These are phyloP conservation scores for Celoporthe dispersa DNA, from an alignment of 2,329 filamentous ascomycete species.

Conservation along the genomic window DNA sequence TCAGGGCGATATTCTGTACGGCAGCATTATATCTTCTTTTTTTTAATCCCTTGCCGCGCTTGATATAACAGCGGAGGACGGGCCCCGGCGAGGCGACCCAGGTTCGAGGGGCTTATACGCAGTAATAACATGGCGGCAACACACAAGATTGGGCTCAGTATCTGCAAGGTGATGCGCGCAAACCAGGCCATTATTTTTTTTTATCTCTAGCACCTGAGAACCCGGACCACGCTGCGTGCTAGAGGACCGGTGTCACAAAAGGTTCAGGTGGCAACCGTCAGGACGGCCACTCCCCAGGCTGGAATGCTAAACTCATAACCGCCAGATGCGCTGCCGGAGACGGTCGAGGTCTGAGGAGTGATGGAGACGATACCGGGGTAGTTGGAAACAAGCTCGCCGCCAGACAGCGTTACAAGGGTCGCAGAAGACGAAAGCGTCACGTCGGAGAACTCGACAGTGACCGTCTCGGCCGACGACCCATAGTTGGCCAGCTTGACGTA, in stretches of 20 bases:
- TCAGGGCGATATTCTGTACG: background rate
- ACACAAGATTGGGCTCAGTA: background rate
- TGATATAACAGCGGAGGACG: background rate
- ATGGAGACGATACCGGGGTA: constrained; percentile 52
- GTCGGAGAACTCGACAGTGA: constrained; percentile 51
- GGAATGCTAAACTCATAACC: constrained; percentile 6
- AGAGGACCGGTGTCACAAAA: background rate
- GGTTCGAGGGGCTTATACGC: background rate
- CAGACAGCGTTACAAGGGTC: constrained; percentile 50
- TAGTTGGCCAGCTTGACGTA: constrained; percentile 26
- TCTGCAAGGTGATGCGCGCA: background rate
- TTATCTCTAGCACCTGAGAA: background rate
- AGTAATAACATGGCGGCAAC: background rate
- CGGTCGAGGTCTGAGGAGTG: constrained; percentile 50
- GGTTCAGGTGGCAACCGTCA: background rate
- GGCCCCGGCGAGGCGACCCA: background rate
- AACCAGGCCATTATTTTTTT: background rate
- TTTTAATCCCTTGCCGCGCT: background rate
- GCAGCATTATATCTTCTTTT: background rate
- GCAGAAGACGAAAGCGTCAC: constrained; percentile 45
- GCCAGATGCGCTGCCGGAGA: background rate
- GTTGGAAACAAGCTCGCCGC: constrained; percentile 46
- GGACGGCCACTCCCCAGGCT: background rate
- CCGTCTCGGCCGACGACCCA: constrained; percentile 53
- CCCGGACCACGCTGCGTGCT: background rate